These are phyloP conservation scores for Phytopythium delawarense DNA, from an alignment of 352 stramenopile genomes.

Conservation along the genomic window DNA sequence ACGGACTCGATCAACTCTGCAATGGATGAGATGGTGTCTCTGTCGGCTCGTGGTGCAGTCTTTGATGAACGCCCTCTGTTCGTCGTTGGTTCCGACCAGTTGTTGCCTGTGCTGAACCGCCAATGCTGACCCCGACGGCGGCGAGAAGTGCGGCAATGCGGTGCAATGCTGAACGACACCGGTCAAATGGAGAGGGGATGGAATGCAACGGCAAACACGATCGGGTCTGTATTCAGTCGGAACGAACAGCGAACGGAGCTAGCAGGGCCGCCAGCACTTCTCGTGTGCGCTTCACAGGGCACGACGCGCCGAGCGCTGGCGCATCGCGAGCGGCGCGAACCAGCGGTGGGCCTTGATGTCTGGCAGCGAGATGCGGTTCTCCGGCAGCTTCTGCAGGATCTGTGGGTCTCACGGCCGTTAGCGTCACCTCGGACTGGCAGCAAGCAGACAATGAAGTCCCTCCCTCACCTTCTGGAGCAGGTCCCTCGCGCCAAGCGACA, in stretches of 20 bases:
- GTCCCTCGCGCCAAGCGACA: constrained; percentile 70
- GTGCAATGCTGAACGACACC: neutral
- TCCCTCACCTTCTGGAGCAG: constrained; percentile 49
- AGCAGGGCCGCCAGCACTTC: neutral
- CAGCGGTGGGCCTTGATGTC: constrained; percentile 77
- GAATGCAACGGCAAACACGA: neutral
- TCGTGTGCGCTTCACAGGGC: constrained; percentile 12
- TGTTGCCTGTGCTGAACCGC: too few relatives aligned
- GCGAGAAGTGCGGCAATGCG: too few relatives aligned
- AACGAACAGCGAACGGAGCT: neutral
- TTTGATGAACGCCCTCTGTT: too few relatives aligned
- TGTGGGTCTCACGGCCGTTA: constrained; percentile 11
- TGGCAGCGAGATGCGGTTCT: constrained; percentile 51
- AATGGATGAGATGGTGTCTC: too few relatives aligned
- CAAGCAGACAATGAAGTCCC: neutral
- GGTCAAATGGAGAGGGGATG: neutral
- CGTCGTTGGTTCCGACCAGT: too few relatives aligned
- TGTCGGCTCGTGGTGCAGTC: too few relatives aligned
- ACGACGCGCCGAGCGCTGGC: constrained; percentile 37
- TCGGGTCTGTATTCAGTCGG: constrained; percentile 2
- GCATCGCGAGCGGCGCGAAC: constrained; percentile 55
- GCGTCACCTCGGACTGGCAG: neutral
- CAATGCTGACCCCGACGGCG: too few relatives aligned
- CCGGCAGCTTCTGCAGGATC: constrained; percentile 73
- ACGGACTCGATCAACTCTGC: too few relatives aligned